Conservation (phyloP, 2,329 filamentous ascomycete genomes). For the Anisogramma anomala region DNA sequence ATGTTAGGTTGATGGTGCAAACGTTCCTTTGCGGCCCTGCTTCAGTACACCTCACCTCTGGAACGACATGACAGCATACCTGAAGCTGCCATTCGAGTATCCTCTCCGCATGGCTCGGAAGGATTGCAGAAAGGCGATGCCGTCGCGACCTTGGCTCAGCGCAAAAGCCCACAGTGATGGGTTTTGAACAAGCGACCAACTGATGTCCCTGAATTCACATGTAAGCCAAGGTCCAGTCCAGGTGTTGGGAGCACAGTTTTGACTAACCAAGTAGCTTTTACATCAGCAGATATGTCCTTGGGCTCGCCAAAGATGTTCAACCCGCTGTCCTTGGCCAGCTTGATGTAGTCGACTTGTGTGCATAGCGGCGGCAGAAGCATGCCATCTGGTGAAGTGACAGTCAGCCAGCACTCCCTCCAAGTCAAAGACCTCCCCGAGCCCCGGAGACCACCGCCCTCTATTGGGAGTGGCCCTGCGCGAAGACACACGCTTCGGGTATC, state of each 20-base stretch:
- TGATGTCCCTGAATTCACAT: conserved; percentile 57
- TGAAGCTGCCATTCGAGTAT: conserved; percentile 46
- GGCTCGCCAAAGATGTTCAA: conserved; percentile 34
- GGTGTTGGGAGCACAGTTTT: conserved; percentile 10
- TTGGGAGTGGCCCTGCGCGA: too few species aligned
- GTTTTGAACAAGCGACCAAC: conserved; percentile 47
- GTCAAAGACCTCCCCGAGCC: too few species aligned
- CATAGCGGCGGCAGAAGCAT: conserved; percentile 49
- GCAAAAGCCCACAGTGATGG: conserved; percentile 51
- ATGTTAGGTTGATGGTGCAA: too few species aligned
- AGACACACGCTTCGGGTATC: too few species aligned
- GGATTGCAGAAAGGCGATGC: conserved; percentile 48
- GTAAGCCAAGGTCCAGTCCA: too few species aligned
- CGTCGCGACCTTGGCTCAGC: conserved; percentile 47
- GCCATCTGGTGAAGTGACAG: conserved; percentile 34
- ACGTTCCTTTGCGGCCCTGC: background rate
- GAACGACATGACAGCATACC: conserved; percentile 48
- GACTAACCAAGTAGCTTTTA: conserved; percentile 46
- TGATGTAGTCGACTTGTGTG: conserved; percentile 40
- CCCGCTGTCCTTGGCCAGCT: conserved; percentile 36
- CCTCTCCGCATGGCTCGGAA: conserved; percentile 51
- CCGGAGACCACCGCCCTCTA: too few species aligned
- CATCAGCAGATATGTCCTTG: conserved; percentile 45
- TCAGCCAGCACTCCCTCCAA: too few species aligned
- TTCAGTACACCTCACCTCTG: conserved; percentile 25